Evolutionary conservation across 2,329 filamentous ascomycete genomes (phyloP).

Genomic region (Thelonectria discophora): DNA sequence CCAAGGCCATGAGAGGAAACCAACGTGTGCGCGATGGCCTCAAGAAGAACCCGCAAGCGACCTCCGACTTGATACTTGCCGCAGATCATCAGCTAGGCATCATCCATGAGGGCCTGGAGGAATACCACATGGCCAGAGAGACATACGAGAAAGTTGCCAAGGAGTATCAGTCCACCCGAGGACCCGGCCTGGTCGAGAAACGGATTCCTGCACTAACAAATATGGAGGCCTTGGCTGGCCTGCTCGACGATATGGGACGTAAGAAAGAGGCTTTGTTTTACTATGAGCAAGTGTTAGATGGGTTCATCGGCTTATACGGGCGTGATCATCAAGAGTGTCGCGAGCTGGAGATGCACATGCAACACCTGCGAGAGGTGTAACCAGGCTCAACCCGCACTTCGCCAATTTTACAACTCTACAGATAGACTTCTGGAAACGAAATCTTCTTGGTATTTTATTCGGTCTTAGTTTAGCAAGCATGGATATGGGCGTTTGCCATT

Average conservation of each 20-base stretch:
- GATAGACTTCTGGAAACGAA: too few species aligned
- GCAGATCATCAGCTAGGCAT: background rate
- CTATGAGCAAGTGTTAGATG: background rate
- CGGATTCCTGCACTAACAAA: background rate
- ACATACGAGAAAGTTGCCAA: background rate
- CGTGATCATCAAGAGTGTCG: background rate
- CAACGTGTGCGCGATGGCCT: background rate
- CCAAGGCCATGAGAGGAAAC: background rate
- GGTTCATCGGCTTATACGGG: background rate
- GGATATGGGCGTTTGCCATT: background rate
- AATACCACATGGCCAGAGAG: background rate
- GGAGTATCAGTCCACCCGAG: background rate
- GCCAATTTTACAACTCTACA: too few species aligned
- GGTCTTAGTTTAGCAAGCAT: background rate
- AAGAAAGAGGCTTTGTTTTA: background rate
- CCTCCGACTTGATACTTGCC: background rate
- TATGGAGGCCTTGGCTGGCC: conserved; percentile 69
- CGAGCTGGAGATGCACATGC: background rate
- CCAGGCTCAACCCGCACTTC: background rate
- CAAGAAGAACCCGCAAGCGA: background rate
- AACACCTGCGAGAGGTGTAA: background rate
- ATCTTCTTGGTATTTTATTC: too few species aligned
- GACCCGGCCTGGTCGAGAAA: background rate
- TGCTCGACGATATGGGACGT: conserved; percentile 70
- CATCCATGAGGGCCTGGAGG: background rate